Conservation (phyloP, 106 monocot genomes). For the Dendrobium nobile region DNA sequence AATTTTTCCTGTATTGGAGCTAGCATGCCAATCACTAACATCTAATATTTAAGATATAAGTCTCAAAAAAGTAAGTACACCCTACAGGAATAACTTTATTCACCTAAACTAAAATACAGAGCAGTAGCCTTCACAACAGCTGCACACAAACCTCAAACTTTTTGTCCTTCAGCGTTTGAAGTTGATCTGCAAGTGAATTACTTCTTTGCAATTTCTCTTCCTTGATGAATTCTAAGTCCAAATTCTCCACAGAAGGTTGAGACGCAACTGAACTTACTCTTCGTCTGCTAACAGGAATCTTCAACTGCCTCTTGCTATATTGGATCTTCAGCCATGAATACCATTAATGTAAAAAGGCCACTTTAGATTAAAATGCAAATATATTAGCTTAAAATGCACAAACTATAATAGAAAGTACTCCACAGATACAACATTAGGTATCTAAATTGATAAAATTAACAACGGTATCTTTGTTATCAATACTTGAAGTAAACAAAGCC, state of each 20-base stretch:
- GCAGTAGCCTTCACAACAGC: too few species aligned
- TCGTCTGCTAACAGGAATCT: constrained; percentile 6
- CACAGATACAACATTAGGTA: too few species aligned
- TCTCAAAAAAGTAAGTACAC: too few species aligned
- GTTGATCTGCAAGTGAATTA: constrained; percentile 61
- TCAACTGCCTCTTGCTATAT: constrained; percentile 16
- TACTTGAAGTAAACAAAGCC: too few species aligned
- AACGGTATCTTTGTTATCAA: too few species aligned
- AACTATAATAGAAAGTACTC: too few species aligned
- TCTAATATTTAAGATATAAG: too few species aligned
- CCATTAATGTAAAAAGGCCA: not conserved
- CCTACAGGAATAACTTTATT: not conserved
- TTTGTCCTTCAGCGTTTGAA: constrained; percentile 33
- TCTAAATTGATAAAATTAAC: too few species aligned
- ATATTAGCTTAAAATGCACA: too few species aligned
- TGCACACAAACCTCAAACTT: constrained; percentile 1
- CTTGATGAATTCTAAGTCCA: constrained; percentile 44
- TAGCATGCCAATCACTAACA: too few species aligned
- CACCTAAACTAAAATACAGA: not conserved
- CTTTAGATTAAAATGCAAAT: too few species aligned
- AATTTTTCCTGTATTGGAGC: too few species aligned
- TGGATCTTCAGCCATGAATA: constrained; percentile 18
- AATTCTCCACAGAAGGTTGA: constrained; percentile 22
- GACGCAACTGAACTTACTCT: not conserved
- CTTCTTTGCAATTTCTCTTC: constrained; percentile 27